Evolutionary conservation across 2,329 filamentous ascomycete genomes (phyloP), one percentile per base, ranked within the genome.

Genomic region (Cadophora gregata): DNA sequence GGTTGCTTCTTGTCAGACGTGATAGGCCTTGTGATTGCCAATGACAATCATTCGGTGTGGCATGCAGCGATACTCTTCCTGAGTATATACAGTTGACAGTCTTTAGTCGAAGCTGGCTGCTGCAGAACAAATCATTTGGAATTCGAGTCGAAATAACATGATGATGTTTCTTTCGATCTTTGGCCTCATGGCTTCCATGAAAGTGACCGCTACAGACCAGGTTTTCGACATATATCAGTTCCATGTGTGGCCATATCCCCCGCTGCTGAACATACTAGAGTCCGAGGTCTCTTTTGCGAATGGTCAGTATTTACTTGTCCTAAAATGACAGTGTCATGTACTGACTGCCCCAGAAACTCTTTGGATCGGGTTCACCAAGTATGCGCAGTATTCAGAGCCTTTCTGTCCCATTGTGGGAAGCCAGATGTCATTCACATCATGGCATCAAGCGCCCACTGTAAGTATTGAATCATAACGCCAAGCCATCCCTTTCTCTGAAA

Each of bases 281-380:
- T 12, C 24, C 5, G 8, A 24, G 27, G 45, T 59, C 16, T 59
- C 38, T 25, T 64, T 59, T 33, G 53, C 53, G 27, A 64, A 59
- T 27, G 10, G 62, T 64, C 25, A 64, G 62, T 51, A 25, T 12
- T 33, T 47, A 0, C 14, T 25, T 14, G 25, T 42, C 38, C 36
- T 24, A 19, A 31, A 10, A 47, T 42, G 14, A 9, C 2, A 31
- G 12, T 48, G 9, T 36, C 6, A 42, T 12, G n/a, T 51, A 59
- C 53, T 50, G n/a, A 51, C 42, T 16, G 16, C 29, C 27, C 4
- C 31, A 64, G 62, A 42, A 50, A 36, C 53, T 3, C 27, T 64
- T 2, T 65, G 63, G 56, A 42, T 55, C 16, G 63, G 63, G 5
- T 38, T 31, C 4, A 58, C 59, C 4, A 29, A 65, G 12, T 59